Evolutionary conservation across 1,139 yeast species (phyloP), one percentile per base, ranked within the genome.

Genomic region (Diutina mesorugosa): DNA sequence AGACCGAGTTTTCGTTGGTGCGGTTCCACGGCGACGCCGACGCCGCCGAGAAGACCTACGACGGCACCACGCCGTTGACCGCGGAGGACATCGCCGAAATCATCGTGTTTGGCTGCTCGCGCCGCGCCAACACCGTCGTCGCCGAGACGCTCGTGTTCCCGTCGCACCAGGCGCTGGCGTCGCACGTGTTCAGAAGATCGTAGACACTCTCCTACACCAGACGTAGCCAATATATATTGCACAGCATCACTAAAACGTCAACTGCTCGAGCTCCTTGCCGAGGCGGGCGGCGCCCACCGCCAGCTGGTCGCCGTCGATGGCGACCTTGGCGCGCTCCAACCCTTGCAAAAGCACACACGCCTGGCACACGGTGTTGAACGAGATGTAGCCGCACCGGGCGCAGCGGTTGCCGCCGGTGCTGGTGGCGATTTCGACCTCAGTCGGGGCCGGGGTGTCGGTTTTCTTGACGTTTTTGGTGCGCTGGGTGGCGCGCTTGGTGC

Each of bases 271-370:
- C 35, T 45, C 35, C 18, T 32, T 28, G 8, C 18, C n/a, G 12
- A 45, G 18, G n/a, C 32, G 18, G 4, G 95, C 96, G 1, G 91
- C 87, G 3, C 95, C 93, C 50, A 77, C 81, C 1, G 73, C 69
- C 4, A 72, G 72, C 14, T 72, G 67, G 58, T 81, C 79, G 26
- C 75, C 78, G 6, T 81, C 88, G 4, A 85, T 67, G 1, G 69
- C 61, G 4, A 85, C 69, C 64, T 82, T 81, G 0, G 93, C 88
- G 62, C 95, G 76, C 64, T 91, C 95, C 57, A 95, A 77, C 0
- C 97, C 97, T 59, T 88, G 90, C 55, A 95, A 72, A 48, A 93
- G 73, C 60, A 88, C 81, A 71, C 99, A 93, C 0, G 99, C 99
- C 70, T 93, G 93, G 71, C 99, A 93, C 12, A 90, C 80, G 64